Evolutionary conservation across 169 alveolate species (phyloP).

Genomic region (Plasmodium chabaudi): DNA sequence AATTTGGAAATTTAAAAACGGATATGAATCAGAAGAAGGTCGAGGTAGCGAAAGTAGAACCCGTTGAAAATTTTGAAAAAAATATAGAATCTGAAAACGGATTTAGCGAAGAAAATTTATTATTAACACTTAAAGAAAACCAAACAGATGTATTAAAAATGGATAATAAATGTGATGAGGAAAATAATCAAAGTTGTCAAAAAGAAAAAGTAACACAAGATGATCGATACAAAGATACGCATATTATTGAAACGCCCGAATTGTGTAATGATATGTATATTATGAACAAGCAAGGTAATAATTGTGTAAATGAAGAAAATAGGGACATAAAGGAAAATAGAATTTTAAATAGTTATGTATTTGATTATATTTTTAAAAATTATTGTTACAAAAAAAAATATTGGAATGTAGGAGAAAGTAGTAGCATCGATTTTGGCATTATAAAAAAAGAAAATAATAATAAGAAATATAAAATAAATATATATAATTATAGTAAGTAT

Average conservation of each 20-base stretch:
- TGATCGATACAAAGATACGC: constrained; percentile 12
- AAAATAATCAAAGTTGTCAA: not conserved
- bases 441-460: constrained; percentile 21
- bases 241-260: constrained; percentile 19
- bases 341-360: constrained; percentile 27
- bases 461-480: constrained; percentile 36
- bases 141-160: not conserved
- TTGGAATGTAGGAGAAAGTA: constrained; percentile 34
- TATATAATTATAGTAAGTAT: constrained; percentile 56
- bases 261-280: constrained; percentile 3
- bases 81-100: not conserved
- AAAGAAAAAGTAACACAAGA: not conserved
- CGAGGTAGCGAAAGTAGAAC: constrained; percentile 30
- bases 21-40: no score
- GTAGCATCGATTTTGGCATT: constrained; percentile 19
- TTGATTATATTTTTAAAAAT: constrained; percentile 67
- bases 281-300: not conserved
- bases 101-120: not conserved
- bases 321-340: not conserved
- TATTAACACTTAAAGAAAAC: not conserved
- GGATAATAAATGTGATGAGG: not conserved
- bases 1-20: no score
- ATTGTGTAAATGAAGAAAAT: not conserved
- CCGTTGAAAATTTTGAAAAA: not conserved
- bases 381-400: constrained; percentile 63